Evolutionary conservation across 495 filamentous ascomycete genomes (phyloP), one percentile per base, ranked within the genome.

Genomic region (Aspergillus funiculosus): DNA sequence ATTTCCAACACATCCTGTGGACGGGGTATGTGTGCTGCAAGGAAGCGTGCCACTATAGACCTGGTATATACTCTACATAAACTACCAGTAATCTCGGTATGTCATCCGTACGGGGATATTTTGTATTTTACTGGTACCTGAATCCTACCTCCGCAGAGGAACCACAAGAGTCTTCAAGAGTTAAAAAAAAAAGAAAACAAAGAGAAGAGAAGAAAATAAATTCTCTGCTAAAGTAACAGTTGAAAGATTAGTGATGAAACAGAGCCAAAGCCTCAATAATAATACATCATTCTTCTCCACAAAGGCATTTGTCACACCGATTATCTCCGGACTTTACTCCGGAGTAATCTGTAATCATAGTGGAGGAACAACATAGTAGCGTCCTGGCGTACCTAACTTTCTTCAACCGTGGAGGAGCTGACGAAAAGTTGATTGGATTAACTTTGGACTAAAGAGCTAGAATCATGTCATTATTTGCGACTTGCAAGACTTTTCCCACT

Each of bases 11-110:
- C 18, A 21, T 35, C 13, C 18, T 32, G 30, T 35, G 31, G n/a
- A n/a, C n/a, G n/a, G n/a, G n/a, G n/a, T 25, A 37, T 37, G 42
- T 36, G 21, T 27, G 30, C 42, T 35, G 42, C 42, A 45, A 45
- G 30, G 42, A 43, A 43, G 18, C n/a, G n/a, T n/a, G n/a, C n/a
- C n/a, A n/a, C n/a, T n/a, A n/a, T n/a, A n/a, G n/a, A n/a, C n/a
- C n/a, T n/a, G n/a, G n/a, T n/a, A n/a, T n/a, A n/a, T n/a, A n/a
- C n/a, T n/a, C n/a, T n/a, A n/a, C n/a, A n/a, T n/a, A n/a, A n/a
- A n/a, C n/a, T n/a, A n/a, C n/a, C n/a, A n/a, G n/a, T n/a, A n/a
- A n/a, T n/a, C n/a, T n/a, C n/a, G n/a, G n/a, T n/a, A n/a, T n/a
- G n/a, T n/a, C n/a, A n/a, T n/a, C n/a, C n/a, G n/a, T n/a, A n/a